Conservation (phyloP, 1,284 basidiomycete genomes). For the Ustilago shanxiensis region DNA sequence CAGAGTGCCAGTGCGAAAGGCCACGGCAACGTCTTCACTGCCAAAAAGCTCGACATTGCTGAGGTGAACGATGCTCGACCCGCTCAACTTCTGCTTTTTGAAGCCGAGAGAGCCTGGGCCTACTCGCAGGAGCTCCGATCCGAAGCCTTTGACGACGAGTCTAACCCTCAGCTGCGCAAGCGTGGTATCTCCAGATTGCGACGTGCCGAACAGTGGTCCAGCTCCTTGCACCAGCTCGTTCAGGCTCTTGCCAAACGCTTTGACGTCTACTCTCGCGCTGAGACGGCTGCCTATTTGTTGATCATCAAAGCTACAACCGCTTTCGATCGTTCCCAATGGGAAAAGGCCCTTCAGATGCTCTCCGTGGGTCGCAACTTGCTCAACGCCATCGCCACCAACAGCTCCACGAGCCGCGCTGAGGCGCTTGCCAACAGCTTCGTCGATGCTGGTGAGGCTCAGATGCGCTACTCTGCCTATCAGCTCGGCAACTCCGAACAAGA, state of each 20-base stretch:
- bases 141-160: constrained; percentile 74
- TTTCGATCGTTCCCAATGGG: constrained; percentile 75
- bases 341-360: constrained; percentile 82
- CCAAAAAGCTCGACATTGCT: constrained; percentile 54
- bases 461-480: constrained; percentile 92
- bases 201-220: constrained; percentile 85
- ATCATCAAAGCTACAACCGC: constrained; percentile 74
- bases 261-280: constrained; percentile 53
- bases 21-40: constrained; percentile 85
- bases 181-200: constrained; percentile 85
- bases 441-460: constrained; percentile 89
- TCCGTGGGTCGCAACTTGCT: constrained; percentile 83
- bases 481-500: constrained; percentile 78
- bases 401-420: constrained; percentile 86
- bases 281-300: constrained; percentile 75
- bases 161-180: constrained; percentile 77
- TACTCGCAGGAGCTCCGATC: constrained; percentile 84
- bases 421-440: constrained; percentile 86
- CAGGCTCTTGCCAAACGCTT: constrained; percentile 74
- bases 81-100: constrained; percentile 81
- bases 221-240: constrained; percentile 81
- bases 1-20: constrained; percentile 72
- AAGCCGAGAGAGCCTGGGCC: constrained; percentile 91
- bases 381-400: constrained; percentile 78
- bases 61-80: constrained; percentile 54